Evolutionary conservation across 2,329 filamentous ascomycete species (phyloP), one percentile per base, ranked within the genome.

Genomic region (Colletotrichum incanum): DNA sequence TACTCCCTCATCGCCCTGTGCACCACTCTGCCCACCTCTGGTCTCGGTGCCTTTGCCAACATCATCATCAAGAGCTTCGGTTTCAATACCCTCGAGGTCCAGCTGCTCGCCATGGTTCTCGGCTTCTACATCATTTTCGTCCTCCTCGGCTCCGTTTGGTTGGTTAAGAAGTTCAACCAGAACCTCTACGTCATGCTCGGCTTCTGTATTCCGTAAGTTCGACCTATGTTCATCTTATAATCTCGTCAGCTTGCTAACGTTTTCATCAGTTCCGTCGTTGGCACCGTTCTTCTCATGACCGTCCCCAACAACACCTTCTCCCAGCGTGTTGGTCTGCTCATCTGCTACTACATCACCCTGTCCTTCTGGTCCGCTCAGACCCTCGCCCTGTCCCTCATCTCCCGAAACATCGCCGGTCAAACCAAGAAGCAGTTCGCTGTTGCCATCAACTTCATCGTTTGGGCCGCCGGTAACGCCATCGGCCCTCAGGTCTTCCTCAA

Each of bases 301-400:
- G 86, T 94, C 9, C 80, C 87, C 28, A 91, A 92, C 75, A 84
- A 86, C 8, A 88, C 84, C 54, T 84, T 85, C 45, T 80, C 87
- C 11, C 90, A 89, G 47, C 88, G 92, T 80, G 86, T 91, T 37
- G 93, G 93, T 7, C 86, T 95, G 0, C 83, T 94, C 18, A 89
- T 94, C 77, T 89, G 87, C 77, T 95, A 94, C 85, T 95, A 94
- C 82, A 92, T 94, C 73, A 92, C 90, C 0, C 86, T 94, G 23
- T 93, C 91, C 6, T 95, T 95, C 87, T 94, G 92, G 92, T 91
- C 92, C 0, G 92, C 92, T 0, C 89, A 93, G 76, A 92, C 90
- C 1, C 83, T 94, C 16, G 85, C 88, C 9, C 86, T 94, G 76
- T 91, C 90, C 18, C 87, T 94, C 84, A 86, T 93, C 68, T 90